phyloP scores from a whole-genome alignment of 441 rosid species.

The Populus trichocarpa region DNA sequence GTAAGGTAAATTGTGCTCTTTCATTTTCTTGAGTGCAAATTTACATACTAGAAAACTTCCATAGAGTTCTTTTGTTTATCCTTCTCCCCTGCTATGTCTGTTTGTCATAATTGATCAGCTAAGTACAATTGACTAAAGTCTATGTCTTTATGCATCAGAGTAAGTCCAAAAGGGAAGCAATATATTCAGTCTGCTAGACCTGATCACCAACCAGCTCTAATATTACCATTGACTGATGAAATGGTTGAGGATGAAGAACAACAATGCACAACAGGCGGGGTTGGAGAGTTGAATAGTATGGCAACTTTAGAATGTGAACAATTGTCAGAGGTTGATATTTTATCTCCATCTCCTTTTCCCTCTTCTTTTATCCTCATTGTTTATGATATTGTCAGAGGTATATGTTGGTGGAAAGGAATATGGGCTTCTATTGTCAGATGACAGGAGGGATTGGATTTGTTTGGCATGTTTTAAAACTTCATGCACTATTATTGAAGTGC shows the following conservation, averaged over 20 bases:
- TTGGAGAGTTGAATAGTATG: slow-evolving; percentile 28
- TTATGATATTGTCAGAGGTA: neutral
- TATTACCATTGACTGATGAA: slow-evolving; percentile 33
- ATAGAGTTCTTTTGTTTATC: neutral
- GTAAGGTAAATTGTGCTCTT: slow-evolving; percentile 26
- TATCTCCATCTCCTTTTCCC: neutral
- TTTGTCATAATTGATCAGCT: neutral
- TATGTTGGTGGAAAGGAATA: neutral
- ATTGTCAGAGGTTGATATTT: slow-evolving; percentile 37
- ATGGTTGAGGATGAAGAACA: slow-evolving; percentile 34
- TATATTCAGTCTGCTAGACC: slow-evolving; percentile 38
- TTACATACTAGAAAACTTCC: neutral
- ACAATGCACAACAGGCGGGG: slow-evolving; percentile 17
- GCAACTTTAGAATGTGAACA: slow-evolving; percentile 28
- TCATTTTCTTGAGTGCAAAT: slow-evolving; percentile 6
- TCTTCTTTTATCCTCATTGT: neutral
- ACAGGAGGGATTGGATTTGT: neutral
- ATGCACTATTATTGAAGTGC: neutral
- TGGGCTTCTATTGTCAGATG: neutral
- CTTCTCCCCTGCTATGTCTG: neutral
- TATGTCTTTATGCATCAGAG: slow-evolving; percentile 27
- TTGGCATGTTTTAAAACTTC: neutral
- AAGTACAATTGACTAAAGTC: neutral
- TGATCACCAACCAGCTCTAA: slow-evolving; percentile 41
- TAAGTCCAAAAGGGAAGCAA: slow-evolving; percentile 34